Evolutionary conservation across 1,284 basidiomycete species (phyloP).

Genomic region (Sporisorium scitamineum): DNA sequence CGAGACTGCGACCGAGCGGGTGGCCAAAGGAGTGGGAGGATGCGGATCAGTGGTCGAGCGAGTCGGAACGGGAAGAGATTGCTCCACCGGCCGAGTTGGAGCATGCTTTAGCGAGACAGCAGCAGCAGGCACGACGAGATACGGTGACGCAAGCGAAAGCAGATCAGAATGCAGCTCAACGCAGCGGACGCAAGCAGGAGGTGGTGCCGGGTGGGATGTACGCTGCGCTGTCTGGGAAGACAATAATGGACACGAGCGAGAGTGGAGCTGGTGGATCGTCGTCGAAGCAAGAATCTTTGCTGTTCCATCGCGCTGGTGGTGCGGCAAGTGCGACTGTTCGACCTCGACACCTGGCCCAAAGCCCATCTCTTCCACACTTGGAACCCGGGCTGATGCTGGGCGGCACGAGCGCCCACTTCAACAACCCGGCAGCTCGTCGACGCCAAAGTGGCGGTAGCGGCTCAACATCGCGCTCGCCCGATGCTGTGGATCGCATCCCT

Average conservation of each 20-base stretch:
- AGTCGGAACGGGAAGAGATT: slow-evolving; percentile 45
- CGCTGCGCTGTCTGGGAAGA: slow-evolving; percentile 23
- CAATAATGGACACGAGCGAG: neutral
- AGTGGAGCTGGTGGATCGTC: neutral
- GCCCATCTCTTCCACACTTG: slow-evolving; percentile 7
- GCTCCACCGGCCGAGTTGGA: slow-evolving; percentile 20
- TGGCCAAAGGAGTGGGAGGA: slow-evolving; percentile 55
- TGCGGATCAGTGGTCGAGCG: slow-evolving; percentile 58
- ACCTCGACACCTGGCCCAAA: slow-evolving; percentile 6
- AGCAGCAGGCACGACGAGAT: slow-evolving; percentile 17
- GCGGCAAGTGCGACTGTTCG: neutral
- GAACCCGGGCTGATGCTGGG: slow-evolving; percentile 34
- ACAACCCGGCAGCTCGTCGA: neutral
- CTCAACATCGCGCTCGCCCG: slow-evolving; percentile 15
- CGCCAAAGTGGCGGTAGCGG: neutral
- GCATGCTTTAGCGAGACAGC: neutral
- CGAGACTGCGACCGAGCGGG: slow-evolving; percentile 46
- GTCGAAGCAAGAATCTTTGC: slow-evolving; percentile 1
- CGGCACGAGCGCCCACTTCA: neutral
- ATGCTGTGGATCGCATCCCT: neutral
- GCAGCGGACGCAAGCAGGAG: slow-evolving; percentile 3
- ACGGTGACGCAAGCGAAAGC: slow-evolving; percentile 28
- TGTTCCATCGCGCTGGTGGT: neutral
- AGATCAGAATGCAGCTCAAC: neutral
- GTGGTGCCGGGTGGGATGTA: slow-evolving; percentile 24